These are phyloP conservation scores for Vigna nakashimae DNA, from an alignment of 306 rosid species.

Conservation along the genomic window DNA sequence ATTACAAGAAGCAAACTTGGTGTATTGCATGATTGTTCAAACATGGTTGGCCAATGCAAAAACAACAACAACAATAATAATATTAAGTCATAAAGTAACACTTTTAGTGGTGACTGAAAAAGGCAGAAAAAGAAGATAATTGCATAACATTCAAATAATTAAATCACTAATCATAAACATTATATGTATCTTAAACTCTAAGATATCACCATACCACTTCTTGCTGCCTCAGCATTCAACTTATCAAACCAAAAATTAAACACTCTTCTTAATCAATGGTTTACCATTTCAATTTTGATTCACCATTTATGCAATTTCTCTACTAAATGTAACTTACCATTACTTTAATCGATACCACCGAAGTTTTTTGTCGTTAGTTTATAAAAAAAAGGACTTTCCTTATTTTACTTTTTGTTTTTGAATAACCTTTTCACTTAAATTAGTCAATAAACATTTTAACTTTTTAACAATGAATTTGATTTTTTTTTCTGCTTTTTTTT, in stretches of 20 bases:
- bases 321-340: too few relatives aligned
- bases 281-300: neutral
- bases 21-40: too few relatives aligned
- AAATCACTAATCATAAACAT: slow-evolving; percentile 10
- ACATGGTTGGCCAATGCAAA: too few relatives aligned
- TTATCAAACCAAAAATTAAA: neutral
- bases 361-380: too few relatives aligned
- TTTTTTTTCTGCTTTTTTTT: too few relatives aligned
- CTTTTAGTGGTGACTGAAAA: slow-evolving; percentile 33
- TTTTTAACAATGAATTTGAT: too few relatives aligned
- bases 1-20: too few relatives aligned
- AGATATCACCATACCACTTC: slow-evolving; percentile 21
- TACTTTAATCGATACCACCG: too few relatives aligned
- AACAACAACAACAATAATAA: neutral
- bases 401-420: too few relatives aligned
- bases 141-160: slow-evolving; percentile 37
- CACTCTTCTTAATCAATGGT: neutral
- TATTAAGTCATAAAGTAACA: slow-evolving; percentile 29
- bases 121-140: slow-evolving; percentile 6
- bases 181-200: slow-evolving; percentile 46
- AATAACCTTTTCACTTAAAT: too few relatives aligned
- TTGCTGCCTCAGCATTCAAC: slow-evolving; percentile 27
- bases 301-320: neutral
- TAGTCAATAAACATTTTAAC: too few relatives aligned
- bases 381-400: too few relatives aligned